A percentile compares a stretch with the other conserved stretches of the same genome.
Evolutionary conservation across 1,284 basidiomycete species (phyloP).

Genomic region (Veloboletus limbatus): DNA sequence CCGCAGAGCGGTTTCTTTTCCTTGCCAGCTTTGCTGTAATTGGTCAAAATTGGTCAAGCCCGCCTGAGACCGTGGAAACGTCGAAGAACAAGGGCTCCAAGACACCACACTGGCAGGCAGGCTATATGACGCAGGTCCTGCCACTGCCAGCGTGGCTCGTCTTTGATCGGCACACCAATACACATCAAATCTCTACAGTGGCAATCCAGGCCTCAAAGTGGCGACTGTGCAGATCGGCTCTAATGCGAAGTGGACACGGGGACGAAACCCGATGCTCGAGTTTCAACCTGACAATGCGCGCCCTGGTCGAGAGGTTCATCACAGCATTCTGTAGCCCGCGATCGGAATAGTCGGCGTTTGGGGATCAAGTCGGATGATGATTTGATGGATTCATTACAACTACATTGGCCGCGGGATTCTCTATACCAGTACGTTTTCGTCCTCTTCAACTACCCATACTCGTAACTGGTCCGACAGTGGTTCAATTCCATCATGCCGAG

Average conservation of each 20-base stretch:
- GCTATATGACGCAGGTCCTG: background rate
- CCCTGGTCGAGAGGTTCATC: no score
- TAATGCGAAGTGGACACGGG: no score
- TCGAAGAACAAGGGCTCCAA: background rate
- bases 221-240: no score
- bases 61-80: background rate
- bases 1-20: background rate
- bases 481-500: background rate
- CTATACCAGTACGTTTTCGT: background rate
- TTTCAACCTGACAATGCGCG: background rate
- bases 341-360: background rate
- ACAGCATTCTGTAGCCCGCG: slow-evolving; percentile 5
- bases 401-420: no score
- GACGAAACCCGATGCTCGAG: no score
- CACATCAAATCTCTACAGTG: no score
- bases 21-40: background rate
- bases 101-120: background rate
- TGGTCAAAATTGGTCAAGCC: background rate
- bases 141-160: no score
- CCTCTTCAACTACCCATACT: background rate
- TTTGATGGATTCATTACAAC: background rate
- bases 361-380: no score
- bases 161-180: no score
- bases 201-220: no score
- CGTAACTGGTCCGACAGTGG: background rate